phyloP scores from a whole-genome alignment of 306 rosid genomes.

The Mimosa pudica region DNA sequence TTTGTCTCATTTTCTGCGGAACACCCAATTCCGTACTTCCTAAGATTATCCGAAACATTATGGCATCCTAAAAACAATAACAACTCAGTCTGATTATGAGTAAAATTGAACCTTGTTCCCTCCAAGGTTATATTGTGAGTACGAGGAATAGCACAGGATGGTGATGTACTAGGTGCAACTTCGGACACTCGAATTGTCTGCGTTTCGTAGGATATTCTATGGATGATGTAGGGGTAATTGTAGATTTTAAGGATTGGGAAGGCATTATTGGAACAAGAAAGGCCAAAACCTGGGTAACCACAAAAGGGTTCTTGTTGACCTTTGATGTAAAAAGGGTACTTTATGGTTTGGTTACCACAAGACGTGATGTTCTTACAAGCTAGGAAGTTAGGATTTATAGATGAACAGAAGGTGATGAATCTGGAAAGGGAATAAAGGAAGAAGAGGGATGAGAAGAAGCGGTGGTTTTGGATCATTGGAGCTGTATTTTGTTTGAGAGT shows the following conservation, averaged over 20 bases:
- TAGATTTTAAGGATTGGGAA: constrained; percentile 44
- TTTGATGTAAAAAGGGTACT: constrained; percentile 52
- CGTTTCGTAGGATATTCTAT: constrained; percentile 41
- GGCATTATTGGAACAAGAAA: constrained; percentile 41
- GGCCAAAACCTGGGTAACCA: constrained; percentile 59
- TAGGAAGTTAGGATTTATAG: constrained; percentile 29
- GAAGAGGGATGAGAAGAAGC: background rate
- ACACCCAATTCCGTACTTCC: constrained; percentile 37
- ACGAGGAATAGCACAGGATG: background rate
- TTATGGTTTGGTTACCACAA: constrained; percentile 46
- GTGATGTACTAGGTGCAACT: background rate
- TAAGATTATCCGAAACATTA: background rate
- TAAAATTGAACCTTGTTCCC: background rate
- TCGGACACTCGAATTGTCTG: constrained; percentile 46
- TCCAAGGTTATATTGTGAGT: constrained; percentile 29
- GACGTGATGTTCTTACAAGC: constrained; percentile 37
- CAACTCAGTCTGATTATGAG: constrained; percentile 2
- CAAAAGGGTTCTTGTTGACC: constrained; percentile 39
- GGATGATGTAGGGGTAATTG: constrained; percentile 20
- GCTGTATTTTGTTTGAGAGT: background rate
- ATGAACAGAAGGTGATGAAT: background rate
- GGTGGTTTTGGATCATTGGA: constrained; percentile 42
- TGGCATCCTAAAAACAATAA: constrained; percentile 43
- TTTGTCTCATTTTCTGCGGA: background rate
- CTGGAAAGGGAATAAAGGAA: background rate